Base-by-base conservation (phyloP, 306 rosid species). In the Prunus fruticosa region DNA sequence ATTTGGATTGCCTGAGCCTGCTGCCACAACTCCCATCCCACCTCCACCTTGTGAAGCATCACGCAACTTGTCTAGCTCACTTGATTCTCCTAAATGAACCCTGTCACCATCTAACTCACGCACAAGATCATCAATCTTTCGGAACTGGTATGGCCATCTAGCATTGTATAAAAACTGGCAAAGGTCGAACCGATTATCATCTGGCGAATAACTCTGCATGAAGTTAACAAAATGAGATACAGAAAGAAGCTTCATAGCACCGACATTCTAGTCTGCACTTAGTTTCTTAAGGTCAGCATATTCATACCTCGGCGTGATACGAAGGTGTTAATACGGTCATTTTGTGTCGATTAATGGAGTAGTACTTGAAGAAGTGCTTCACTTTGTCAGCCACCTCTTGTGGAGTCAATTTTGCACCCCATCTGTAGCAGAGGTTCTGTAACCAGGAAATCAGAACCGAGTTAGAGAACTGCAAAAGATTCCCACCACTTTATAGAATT, bases 21-120 rank as follows among this genome's bases (percentile, higher is more conserved):
- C 93, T 67, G 99, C 97, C 58, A 86, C 90, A 75, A 95, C 97
- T 84, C 99, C 96, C 92, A 94, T 87, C 51, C 98, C 98, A 53
- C 88, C 87, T 67, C 81, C 88, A 81, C 81, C 89, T 32, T 82
- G 67, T 75, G 85, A 82, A 73, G 86, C 56, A 62, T 78, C 82
- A 64, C 80, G 78, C 38, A 79, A 51, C 50, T 64, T 73, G 51
- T 84, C 91, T 51, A 81, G 89, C 71, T 77, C 78, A 60, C 70
- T 76, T 43, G 84, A 72, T 66, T 84, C 87, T 64, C 76, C 76
- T 80, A 82, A 49, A 18, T 71, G 84, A 56, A 86, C 79, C 66
- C 79, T 81, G 69, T 89, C 76, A 54, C 80, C 96, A 75, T 88
- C 82, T 67, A 88, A 60, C 80, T 89, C 93, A 8, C 38, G 6